These are phyloP conservation scores for Meira nashicola DNA, from an alignment of 1,284 basidiomycete genomes.

Conservation along the genomic window DNA sequence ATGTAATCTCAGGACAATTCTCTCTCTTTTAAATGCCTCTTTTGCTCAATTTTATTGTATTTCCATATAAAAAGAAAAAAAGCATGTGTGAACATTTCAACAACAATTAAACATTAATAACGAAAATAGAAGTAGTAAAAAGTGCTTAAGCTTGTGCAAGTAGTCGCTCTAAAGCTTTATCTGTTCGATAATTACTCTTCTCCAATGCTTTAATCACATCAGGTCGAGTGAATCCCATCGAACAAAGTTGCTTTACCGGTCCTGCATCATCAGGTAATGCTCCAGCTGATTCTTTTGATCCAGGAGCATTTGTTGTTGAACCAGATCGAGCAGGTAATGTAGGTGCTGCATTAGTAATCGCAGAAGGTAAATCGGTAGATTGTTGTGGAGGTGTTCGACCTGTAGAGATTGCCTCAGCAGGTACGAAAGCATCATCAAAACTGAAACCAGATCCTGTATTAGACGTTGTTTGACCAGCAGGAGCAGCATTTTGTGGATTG, in stretches of 20 bases:
- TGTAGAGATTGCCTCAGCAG: constrained; percentile 4
- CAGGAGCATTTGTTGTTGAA: constrained; percentile 13
- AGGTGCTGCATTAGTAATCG: background rate
- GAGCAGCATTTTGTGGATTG: constrained; percentile 14
- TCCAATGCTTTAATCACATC: constrained; percentile 49
- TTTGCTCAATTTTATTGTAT: no score
- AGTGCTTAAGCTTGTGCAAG: constrained; percentile 19
- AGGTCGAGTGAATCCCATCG: constrained; percentile 47
- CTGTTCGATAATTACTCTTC: constrained; percentile 45
- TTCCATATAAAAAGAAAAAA: background rate
- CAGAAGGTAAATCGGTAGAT: constrained; percentile 1
- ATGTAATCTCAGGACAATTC: background rate
- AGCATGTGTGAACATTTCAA: background rate
- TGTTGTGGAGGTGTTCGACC: constrained; percentile 8
- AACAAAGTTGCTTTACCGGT: constrained; percentile 46
- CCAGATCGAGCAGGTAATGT: background rate
- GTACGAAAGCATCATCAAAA: constrained; percentile 44
- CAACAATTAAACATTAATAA: background rate
- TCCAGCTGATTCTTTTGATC: constrained; percentile 18
- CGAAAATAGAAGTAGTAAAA: background rate
- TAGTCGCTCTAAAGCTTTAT: constrained; percentile 46
- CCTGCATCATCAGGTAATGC: constrained; percentile 44
- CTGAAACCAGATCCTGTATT: constrained; percentile 30
- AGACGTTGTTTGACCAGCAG: constrained; percentile 7
- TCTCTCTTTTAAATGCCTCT: background rate